Conservation (phyloP, 306 rosid genomes). For the Bauhinia variegata region DNA sequence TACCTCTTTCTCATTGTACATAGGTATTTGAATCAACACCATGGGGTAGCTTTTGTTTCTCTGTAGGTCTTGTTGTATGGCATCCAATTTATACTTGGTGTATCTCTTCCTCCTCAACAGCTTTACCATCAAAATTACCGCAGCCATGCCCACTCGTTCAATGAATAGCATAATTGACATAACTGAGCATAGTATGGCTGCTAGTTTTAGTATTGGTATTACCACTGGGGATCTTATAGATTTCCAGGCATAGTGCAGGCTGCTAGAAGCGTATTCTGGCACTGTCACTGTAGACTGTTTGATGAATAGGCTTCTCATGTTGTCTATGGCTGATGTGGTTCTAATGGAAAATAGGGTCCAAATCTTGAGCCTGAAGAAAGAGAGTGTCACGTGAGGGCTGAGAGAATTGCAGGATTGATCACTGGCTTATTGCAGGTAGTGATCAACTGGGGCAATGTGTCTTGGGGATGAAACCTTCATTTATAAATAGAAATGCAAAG, state of each 20-base stretch:
- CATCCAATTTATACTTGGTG: conserved; percentile 56
- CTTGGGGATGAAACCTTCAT: conserved; percentile 33
- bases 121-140: conserved; percentile 46
- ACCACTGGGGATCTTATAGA: conserved; percentile 49
- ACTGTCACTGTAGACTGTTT: conserved; percentile 42
- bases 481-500: conserved; percentile 40
- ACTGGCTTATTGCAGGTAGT: conserved; percentile 26
- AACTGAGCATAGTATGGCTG: conserved; percentile 48
- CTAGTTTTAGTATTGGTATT: conserved; percentile 52
- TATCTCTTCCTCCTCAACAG: conserved; percentile 52
- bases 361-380: conserved; percentile 22
- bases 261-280: conserved; percentile 41
- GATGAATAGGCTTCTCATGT: conserved; percentile 52
- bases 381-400: conserved; percentile 36
- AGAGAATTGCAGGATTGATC: conserved; percentile 34
- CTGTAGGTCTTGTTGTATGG: conserved; percentile 47
- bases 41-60: conserved; percentile 46
- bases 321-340: conserved; percentile 26
- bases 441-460: conserved; percentile 35
- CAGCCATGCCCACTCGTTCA: conserved; percentile 56
- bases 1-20: conserved; percentile 73
- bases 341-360: conserved; percentile 19
- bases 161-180: conserved; percentile 62
- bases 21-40: conserved; percentile 64
- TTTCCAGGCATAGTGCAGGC: conserved; percentile 53